Percentiles rank a stretch among this genome's conserved stretches.
These are phyloP conservation scores for Talaromyces sp. DNA, from an alignment of 2,329 filamentous ascomycete species.

Conservation along the genomic window DNA sequence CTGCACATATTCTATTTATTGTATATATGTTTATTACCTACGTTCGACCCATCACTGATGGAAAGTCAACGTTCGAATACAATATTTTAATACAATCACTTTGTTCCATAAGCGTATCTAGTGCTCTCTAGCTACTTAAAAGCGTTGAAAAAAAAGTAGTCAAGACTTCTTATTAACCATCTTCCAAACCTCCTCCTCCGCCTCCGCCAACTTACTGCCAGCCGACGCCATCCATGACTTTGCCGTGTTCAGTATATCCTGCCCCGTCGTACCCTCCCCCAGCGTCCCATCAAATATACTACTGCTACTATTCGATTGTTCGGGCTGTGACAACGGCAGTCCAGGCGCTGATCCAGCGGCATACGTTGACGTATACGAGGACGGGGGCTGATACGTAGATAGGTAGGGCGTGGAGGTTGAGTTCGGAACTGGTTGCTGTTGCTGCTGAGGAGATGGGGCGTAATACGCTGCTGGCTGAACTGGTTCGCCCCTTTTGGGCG, in stretches of 20 bases:
- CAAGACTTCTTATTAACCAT: slow-evolving; percentile 36
- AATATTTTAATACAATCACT: background rate
- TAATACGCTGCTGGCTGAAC: slow-evolving; percentile 15
- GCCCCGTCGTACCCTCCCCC: slow-evolving; percentile 19
- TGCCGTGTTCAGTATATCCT: slow-evolving; percentile 36
- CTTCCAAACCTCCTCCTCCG: slow-evolving; percentile 48
- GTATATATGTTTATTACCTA: slow-evolving; percentile 5
- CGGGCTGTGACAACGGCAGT: background rate
- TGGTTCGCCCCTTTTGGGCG: slow-evolving; percentile 11
- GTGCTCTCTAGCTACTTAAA: too few relatives aligned
- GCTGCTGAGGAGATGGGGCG: slow-evolving; percentile 11
- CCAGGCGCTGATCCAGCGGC: background rate
- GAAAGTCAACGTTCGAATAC: background rate
- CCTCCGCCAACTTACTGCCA: slow-evolving; percentile 41
- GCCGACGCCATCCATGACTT: slow-evolving; percentile 43
- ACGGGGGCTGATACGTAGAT: slow-evolving; percentile 20
- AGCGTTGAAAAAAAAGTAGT: background rate
- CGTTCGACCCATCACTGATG: background rate
- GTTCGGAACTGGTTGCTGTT: background rate
- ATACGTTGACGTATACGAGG: background rate
- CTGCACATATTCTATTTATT: slow-evolving; percentile 7
- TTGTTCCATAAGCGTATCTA: background rate
- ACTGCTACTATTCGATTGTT: background rate
- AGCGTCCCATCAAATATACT: background rate
- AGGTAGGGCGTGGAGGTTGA: slow-evolving; percentile 14